Evolutionary conservation across 257 asterid genomes (phyloP).

Genomic region (Salvia hispanica): DNA sequence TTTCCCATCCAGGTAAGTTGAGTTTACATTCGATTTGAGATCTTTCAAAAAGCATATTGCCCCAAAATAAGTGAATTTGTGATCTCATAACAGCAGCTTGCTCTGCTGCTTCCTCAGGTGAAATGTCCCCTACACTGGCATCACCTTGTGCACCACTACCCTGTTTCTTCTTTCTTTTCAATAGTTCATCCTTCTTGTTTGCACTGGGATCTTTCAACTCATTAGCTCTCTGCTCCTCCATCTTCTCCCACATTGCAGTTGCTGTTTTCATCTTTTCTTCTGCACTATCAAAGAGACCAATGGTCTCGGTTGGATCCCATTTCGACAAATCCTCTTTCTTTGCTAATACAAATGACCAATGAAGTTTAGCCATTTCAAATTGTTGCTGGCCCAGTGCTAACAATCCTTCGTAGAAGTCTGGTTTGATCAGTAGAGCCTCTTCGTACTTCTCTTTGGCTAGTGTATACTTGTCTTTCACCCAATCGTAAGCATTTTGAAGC

Average conservation of each 20-base stretch:
- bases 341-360: conserved; percentile 86
- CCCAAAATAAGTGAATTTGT: conserved; percentile 92
- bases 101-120: conserved; percentile 80
- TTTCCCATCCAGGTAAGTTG: conserved; percentile 75
- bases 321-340: conserved; percentile 75
- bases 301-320: conserved; percentile 86
- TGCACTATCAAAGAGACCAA: conserved; percentile 72
- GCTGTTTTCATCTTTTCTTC: conserved; percentile 88
- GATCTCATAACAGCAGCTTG: conserved; percentile 93
- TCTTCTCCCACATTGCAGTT: conserved; percentile 92
- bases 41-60: conserved; percentile 92
- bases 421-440: conserved; percentile 72
- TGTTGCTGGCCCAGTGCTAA: conserved; percentile 93
- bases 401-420: conserved; percentile 86
- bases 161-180: conserved; percentile 64
- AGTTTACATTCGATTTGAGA: conserved; percentile 84
- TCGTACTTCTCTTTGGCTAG: conserved; percentile 82
- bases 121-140: conserved; percentile 47
- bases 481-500: conserved; percentile 79
- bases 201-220: conserved; percentile 63
- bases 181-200: conserved; percentile 67
- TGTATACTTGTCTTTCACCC: conserved; percentile 82
- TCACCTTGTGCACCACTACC: conserved; percentile 57
- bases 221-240: conserved; percentile 83
- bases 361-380: conserved; percentile 97